These are phyloP conservation scores for Gastrolobium villosum DNA, from an alignment of 306 rosid genomes.

Conservation along the genomic window DNA sequence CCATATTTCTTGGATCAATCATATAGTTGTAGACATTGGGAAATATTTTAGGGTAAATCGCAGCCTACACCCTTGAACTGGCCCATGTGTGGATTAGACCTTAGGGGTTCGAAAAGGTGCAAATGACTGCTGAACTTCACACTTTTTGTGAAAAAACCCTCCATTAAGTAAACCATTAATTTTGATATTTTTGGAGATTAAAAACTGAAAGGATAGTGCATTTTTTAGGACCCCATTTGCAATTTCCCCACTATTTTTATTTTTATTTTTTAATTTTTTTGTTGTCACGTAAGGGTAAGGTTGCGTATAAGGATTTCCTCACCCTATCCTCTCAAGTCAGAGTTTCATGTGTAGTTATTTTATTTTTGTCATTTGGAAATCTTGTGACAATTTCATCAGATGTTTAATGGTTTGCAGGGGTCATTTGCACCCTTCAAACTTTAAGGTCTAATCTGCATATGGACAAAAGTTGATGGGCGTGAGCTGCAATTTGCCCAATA, in stretches of 20 bases:
- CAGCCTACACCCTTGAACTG: slow-evolving; percentile 14
- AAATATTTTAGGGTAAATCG: neutral
- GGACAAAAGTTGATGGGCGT: slow-evolving; percentile 25
- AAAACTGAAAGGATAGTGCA: slow-evolving; percentile 20
- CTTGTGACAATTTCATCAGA: slow-evolving; percentile 14
- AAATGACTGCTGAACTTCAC: slow-evolving; percentile 31
- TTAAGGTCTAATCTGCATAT: slow-evolving; percentile 5
- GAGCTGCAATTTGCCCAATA: slow-evolving; percentile 6
- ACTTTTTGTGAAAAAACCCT: neutral
- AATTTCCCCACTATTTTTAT: slow-evolving; percentile 15
- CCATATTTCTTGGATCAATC: slow-evolving; percentile 29
- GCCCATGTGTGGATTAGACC: slow-evolving; percentile 34
- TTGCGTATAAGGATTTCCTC: no score
- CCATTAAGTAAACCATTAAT: slow-evolving; percentile 17
- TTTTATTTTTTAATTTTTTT: neutral
- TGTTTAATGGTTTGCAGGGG: slow-evolving; percentile 24
- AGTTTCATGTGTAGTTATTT: no score
- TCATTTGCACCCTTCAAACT: slow-evolving; percentile 30
- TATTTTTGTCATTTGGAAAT: no score
- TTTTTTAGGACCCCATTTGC: neutral
- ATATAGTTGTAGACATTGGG: slow-evolving; percentile 13
- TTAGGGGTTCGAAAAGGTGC: slow-evolving; percentile 18
- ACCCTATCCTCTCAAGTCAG: no score
- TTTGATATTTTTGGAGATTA: slow-evolving; percentile 16
- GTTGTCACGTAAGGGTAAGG: neutral